Conservation (phyloP, 2,329 filamentous ascomycete species). For the Penicillium hordei region DNA sequence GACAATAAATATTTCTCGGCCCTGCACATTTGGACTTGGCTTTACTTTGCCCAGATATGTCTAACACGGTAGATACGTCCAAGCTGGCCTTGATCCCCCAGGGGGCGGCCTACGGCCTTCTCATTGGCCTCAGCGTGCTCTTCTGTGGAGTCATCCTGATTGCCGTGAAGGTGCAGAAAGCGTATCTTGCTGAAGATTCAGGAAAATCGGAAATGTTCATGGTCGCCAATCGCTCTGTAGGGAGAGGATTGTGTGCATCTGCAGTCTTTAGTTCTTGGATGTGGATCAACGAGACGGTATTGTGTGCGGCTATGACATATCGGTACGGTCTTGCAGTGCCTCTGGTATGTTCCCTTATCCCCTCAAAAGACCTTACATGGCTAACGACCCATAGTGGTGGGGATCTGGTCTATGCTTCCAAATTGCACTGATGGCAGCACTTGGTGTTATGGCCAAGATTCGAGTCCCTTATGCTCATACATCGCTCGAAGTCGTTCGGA, state of each 20-base stretch:
- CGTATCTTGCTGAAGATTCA: conserved; percentile 33
- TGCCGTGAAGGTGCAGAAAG: conserved; percentile 48
- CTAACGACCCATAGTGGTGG: conserved; percentile 33
- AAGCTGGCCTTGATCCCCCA: conserved; percentile 29
- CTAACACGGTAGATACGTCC: conserved; percentile 19
- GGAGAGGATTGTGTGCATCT: conserved; percentile 39
- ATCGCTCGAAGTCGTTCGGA: conserved; percentile 51
- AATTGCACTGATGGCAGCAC: conserved; percentile 51
- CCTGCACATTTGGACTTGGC: conserved; percentile 4
- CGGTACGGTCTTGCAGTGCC: conserved; percentile 38
- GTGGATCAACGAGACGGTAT: conserved; percentile 42
- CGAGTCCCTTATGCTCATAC: conserved; percentile 54
- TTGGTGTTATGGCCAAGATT: conserved; percentile 52
- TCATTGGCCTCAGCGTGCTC: conserved; percentile 50
- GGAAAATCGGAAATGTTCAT: conserved; percentile 47
- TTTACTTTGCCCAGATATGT: conserved; percentile 12
- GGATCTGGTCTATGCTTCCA: conserved; percentile 47
- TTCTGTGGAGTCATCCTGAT: conserved; percentile 51
- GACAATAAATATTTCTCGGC: conserved; percentile 12
- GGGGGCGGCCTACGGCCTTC: conserved; percentile 46
- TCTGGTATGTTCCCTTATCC: conserved; percentile 24
- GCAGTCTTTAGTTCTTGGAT: conserved; percentile 44
- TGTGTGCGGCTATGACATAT: conserved; percentile 37
- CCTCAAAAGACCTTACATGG: not conserved
- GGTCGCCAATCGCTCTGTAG: conserved; percentile 41